Evolutionary conservation across 495 filamentous ascomycete species (phyloP).

Genomic region (Penicillium ucsense): DNA sequence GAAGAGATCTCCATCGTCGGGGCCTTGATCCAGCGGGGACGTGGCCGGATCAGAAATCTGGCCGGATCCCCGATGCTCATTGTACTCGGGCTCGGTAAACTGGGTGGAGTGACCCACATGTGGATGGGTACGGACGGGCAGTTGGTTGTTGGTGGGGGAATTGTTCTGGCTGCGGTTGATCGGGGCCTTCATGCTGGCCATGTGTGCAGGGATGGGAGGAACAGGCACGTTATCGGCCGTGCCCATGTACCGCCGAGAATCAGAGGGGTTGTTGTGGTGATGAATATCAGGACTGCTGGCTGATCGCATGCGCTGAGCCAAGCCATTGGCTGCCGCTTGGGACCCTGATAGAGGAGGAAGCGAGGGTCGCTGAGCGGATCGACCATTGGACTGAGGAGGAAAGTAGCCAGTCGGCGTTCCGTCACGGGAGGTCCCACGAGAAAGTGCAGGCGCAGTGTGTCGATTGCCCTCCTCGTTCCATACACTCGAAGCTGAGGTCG

Average conservation of each 20-base stretch:
- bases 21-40: constrained; percentile 26
- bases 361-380: constrained; percentile 66
- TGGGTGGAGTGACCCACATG: constrained; percentile 20
- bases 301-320: constrained; percentile 52
- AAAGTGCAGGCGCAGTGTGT: constrained; percentile 80
- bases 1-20: constrained; percentile 22
- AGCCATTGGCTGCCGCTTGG: constrained; percentile 41
- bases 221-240: constrained; percentile 59
- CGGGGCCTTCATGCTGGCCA: constrained; percentile 47
- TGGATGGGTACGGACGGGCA: constrained; percentile 37
- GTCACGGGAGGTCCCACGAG: constrained; percentile 68
- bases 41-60: constrained; percentile 29
- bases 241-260: constrained; percentile 40
- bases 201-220: constrained; percentile 51
- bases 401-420: constrained; percentile 53
- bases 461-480: constrained; percentile 62
- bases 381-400: constrained; percentile 44
- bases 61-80: constrained; percentile 18
- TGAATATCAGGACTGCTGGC: constrained; percentile 63
- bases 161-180: constrained; percentile 60
- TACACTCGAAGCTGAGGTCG: constrained; percentile 45
- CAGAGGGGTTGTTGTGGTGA: constrained; percentile 31
- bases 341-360: constrained; percentile 62
- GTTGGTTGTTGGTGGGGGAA: constrained; percentile 45
- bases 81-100: constrained; percentile 34